A percentile compares a stretch with the other conserved stretches of the same genome.
phyloP scores from a whole-genome alignment of 75 land plant genomes.

The Selaginella moellendorffii region DNA sequence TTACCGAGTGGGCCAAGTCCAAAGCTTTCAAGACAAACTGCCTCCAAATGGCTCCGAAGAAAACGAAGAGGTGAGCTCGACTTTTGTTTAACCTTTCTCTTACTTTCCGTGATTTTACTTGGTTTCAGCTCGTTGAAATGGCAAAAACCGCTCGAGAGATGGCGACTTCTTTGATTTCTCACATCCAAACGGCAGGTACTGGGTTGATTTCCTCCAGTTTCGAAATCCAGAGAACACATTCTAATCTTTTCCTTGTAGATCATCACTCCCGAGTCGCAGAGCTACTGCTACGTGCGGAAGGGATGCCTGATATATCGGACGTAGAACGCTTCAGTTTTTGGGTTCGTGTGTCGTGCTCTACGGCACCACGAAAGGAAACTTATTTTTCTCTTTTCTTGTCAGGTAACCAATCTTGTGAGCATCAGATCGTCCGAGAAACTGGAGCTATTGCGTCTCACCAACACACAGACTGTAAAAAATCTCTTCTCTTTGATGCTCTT shows the following conservation, averaged over 20 bases:
- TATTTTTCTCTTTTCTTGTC: conserved; percentile 1
- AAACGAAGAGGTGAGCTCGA: conserved; percentile 34
- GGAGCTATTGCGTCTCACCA: conserved; percentile 53
- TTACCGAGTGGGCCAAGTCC: conserved; percentile 88
- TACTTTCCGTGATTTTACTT: too few relatives aligned
- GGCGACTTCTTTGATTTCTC: not conserved
- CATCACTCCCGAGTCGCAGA: conserved; percentile 7
- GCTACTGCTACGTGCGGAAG: conserved; percentile 39
- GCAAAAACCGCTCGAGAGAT: not conserved
- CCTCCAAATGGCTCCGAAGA: conserved; percentile 39
- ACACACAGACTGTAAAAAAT: conserved; percentile 25
- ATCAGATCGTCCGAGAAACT: conserved; percentile 51
- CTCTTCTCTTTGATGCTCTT: not conserved
- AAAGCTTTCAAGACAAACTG: conserved; percentile 60
- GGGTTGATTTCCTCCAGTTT: not conserved
- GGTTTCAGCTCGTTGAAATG: not conserved
- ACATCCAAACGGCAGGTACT: not conserved
- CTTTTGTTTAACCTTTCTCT: too few relatives aligned
- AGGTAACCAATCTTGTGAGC: conserved; percentile 60
- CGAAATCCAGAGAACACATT: not conserved
- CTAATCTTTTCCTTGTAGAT: not conserved
- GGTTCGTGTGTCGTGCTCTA: conserved; percentile 26
- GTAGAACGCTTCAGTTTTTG: conserved; percentile 89
- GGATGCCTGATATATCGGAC: conserved; percentile 52
- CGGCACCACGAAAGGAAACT: not conserved